A percentile compares a stretch with the other conserved stretches of the same genome.
phyloP scores from a whole-genome alignment of 1,284 basidiomycete species.

The Prillingera fragicola region DNA sequence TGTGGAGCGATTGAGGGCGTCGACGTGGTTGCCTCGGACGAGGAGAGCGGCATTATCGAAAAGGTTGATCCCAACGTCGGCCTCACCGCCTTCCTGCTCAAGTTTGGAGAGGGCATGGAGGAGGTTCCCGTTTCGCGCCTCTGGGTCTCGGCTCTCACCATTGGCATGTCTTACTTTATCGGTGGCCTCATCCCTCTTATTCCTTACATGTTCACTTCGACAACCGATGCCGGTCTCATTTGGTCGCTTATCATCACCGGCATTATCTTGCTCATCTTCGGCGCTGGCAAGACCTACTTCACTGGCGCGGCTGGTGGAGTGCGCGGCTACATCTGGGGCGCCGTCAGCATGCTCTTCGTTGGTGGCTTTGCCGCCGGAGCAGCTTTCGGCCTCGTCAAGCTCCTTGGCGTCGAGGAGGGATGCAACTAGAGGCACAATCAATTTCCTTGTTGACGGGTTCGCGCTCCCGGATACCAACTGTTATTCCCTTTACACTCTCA shows the following conservation, averaged over 20 bases:
- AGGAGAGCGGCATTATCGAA: slow-evolving; percentile 60
- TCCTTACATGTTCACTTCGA: slow-evolving; percentile 80
- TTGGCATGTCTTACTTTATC: slow-evolving; percentile 70
- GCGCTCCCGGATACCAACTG: no score
- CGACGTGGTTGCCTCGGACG: slow-evolving; percentile 52
- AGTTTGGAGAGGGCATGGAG: slow-evolving; percentile 86
- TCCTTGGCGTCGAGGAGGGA: slow-evolving; percentile 56
- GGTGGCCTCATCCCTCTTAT: slow-evolving; percentile 82
- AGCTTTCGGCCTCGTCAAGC: slow-evolving; percentile 76
- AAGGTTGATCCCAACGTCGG: slow-evolving; percentile 56
- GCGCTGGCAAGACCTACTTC: slow-evolving; percentile 79
- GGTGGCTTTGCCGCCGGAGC: slow-evolving; percentile 81
- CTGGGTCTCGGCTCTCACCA: slow-evolving; percentile 85
- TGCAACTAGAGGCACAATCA: no score
- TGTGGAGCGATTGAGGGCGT: slow-evolving; percentile 19
- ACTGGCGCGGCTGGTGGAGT: slow-evolving; percentile 65
- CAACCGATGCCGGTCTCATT: slow-evolving; percentile 47
- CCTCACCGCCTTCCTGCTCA: slow-evolving; percentile 82
- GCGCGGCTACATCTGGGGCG: slow-evolving; percentile 71
- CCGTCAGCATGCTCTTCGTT: slow-evolving; percentile 78
- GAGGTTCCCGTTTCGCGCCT: slow-evolving; percentile 65
- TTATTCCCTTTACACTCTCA: no score
- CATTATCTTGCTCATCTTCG: slow-evolving; percentile 79
- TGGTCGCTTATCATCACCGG: slow-evolving; percentile 61
- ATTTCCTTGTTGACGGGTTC: no score